Evolutionary conservation across 2,329 filamentous ascomycete species (phyloP).

Genomic region (Fusarium guadeloupense): DNA sequence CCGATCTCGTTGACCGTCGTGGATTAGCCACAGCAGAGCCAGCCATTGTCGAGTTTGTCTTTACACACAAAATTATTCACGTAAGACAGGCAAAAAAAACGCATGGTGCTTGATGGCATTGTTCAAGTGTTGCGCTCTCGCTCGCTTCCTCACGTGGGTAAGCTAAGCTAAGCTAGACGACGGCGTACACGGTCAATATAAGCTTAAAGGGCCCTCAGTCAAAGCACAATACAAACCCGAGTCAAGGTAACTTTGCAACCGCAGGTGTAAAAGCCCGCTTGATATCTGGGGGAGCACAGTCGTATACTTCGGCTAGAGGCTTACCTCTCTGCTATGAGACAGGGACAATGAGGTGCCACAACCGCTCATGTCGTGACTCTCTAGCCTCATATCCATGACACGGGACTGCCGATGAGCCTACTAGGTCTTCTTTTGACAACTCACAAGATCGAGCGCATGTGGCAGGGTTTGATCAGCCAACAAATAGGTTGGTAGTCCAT

Average conservation of each 20-base stretch:
- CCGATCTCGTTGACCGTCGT: neutral
- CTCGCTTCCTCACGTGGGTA: conserved; percentile 16
- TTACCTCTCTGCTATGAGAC: conserved; percentile 25
- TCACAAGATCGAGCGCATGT: conserved; percentile 4
- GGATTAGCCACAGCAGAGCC: neutral
- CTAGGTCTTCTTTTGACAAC: conserved; percentile 5
- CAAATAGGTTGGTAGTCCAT: neutral
- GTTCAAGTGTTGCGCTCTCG: conserved; percentile 2
- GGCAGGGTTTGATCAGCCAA: conserved; percentile 1
- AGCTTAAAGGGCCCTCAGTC: conserved; percentile 38
- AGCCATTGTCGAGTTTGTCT: conserved; percentile 11
- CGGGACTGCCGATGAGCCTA: conserved; percentile 6
- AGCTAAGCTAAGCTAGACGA: neutral
- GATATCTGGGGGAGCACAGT: conserved; percentile 19
- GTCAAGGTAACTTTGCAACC: conserved; percentile 14
- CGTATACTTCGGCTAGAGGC: conserved; percentile 31
- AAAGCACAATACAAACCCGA: conserved; percentile 19
- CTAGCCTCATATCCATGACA: conserved; percentile 17
- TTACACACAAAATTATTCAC: neutral
- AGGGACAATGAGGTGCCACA: conserved; percentile 29
- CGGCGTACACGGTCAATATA: conserved; percentile 37
- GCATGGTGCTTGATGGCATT: neutral
- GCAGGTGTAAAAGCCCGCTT: conserved; percentile 1
- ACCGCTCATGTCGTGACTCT: conserved; percentile 27
- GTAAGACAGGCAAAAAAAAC: conserved; percentile 18